These are phyloP conservation scores for Goniomonas avonlea DNA, from an alignment of 78 protist genomes.

Conservation along the genomic window DNA sequence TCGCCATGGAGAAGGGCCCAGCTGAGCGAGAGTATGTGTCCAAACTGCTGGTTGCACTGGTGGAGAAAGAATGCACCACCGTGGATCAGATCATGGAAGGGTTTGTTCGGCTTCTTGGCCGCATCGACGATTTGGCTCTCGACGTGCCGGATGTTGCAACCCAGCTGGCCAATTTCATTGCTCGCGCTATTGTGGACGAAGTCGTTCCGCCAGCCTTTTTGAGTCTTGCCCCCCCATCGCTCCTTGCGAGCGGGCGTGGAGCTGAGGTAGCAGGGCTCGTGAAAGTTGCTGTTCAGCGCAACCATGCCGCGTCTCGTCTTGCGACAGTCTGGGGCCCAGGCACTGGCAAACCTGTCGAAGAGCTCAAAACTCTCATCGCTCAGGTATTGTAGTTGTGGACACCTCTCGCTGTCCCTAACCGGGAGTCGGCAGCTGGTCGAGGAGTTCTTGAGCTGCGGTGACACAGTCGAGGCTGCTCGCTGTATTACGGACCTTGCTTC, in stretches of 20 bases:
- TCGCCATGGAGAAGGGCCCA: constrained; percentile 10
- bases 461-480: neutral
- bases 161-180: constrained; percentile 8
- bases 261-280: neutral
- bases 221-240: neutral
- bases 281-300: neutral
- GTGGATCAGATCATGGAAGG: no score
- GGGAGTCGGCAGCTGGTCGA: neutral
- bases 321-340: constrained; percentile 10
- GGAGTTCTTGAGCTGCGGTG: neutral
- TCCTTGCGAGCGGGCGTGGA: neutral
- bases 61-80: no score
- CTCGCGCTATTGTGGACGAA: constrained; percentile 7
- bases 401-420: neutral
- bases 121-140: constrained; percentile 11
- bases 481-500: no score
- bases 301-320: neutral
- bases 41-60: no score
- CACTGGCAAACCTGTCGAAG: neutral
- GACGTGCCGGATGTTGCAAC: neutral
- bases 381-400: neutral
- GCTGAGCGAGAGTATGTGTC: neutral
- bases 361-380: constrained; percentile 7
- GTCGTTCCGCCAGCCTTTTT: constrained; percentile 8
- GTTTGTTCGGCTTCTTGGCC: no score